Base-by-base conservation (phyloP, 768 basidiomycete species). In the Amanita molliuscula region DNA sequence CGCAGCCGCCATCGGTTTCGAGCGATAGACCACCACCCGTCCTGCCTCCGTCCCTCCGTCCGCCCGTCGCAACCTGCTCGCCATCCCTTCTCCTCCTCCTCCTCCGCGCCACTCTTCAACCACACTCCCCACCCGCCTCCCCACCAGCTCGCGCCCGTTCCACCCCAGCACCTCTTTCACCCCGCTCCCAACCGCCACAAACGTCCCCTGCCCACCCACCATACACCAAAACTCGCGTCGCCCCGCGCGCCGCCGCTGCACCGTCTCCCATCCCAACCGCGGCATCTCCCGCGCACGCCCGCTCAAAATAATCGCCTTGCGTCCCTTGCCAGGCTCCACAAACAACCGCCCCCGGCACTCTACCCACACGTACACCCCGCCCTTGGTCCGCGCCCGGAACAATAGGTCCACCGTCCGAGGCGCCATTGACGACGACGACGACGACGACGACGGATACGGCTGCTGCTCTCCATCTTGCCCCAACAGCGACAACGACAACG, bases 261-360 rank as follows among this genome's bases (percentile, higher is more conserved):
- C 65, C 33, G 71, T 67, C 3, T 67, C 69, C 89, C 89, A 92
- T 3, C 61, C 63, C 20, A 91, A 62, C 1, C 56, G 61, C 6
- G 81, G 78, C 73, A 88, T 83, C 58, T 74, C 74, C 40, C 84
- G 68, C 26, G 83, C 78, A 7, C 95, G 74, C 0, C 86, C 94
- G 50, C 78, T 80, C n/a, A 99, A 73, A 31, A 99, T 80, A 59
- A 99, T 91, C 1, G 92, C 90, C 66, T 98, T 96, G 33, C 92
- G 72, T 0, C 92, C 92, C 61, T 97, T 97, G 1, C 92, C 91
- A 0, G 91, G 84, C 68, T 99, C 95, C 50, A 88, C 77, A 58
- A 94, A 86, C 35, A 98, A 73, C 26, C 89, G 73, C 1, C 95
- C 95, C n/a, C 84, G 73, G 44, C 82, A 85, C 62, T 96, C 91